Evolutionary conservation across 2,329 filamentous ascomycete genomes (phyloP), one percentile per base, ranked within the genome.

Genomic region (Aspergillus novofumigatus): DNA sequence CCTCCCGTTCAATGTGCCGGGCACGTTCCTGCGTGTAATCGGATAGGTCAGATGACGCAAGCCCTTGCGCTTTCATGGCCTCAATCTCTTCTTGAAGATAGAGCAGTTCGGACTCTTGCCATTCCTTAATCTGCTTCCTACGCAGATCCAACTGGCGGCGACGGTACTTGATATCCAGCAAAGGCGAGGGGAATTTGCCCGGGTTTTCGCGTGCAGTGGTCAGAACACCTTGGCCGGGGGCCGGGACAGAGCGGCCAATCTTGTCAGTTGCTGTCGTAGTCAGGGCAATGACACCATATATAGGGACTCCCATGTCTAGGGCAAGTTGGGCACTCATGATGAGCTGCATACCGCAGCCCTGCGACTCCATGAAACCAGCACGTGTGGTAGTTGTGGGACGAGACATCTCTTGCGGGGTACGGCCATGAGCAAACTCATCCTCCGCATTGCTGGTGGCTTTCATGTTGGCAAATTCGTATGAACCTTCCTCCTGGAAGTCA

Each of bases 401-500:
- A 32, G 95, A 99, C 94, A 99, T 99, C 78, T 99, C 94, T 76
- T 88, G 86, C 11, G 94, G 93, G 51, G 94, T 97, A 64, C 94
- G 91, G 50, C 94, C 94, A 70, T 97, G 94, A 9, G 87, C 91
- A 67, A 99, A 91, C 75, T 38, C 95, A 66, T 97, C 92, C 60
- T 97, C 89, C 26, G 93, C 92, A 72, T 97, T 99, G 84, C 92
- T 97, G 55, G 94, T 99, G 58, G 94, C 94, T 79, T 96, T 96
- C 94, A 99, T 99, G 82, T 99, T 99, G 81, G 94, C 94, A 75
- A 99, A 99, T 77, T 99, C 94, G 72, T 97, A 99, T 1, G 94
- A 99, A 53, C 94, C 95, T 79, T 99, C 94, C 79, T 99, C 94
- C 70, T 95, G 92, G 81, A 99, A 97, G 78, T 99, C 95, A 80